Evolutionary conservation across 345 rosid species (phyloP), one percentile per base, ranked within the genome.

Genomic region (Eucalyptus sideroxylon): DNA sequence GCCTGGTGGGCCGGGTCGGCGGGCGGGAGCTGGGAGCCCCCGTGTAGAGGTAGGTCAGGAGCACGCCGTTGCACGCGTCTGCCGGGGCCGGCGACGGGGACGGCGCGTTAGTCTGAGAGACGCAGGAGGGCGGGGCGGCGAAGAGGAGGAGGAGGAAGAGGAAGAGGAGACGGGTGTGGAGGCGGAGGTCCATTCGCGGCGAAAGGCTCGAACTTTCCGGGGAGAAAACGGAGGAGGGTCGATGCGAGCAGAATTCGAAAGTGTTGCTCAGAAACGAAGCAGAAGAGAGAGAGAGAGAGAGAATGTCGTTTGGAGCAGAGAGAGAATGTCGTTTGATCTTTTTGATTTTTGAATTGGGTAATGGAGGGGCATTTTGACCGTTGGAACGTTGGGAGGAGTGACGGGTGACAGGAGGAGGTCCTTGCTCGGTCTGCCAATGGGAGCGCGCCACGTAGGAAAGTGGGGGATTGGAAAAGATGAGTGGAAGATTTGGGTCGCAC

Each of bases 21-120:
- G 12, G 99, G 99, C 86, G 93, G 95, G 12, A 98, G 91, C 93
- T 91, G 69, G 51, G 93, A 34, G 51, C 99, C 99, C 8, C 56
- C 3, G 51, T 55, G 92, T 94, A 92, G 24, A 90, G 88, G 90
- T 97, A 98, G 1, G 98, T 93, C 30, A 98, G 42, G 91, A 93
- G 95, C 2, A 98, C 89, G 34, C 97, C 99, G 89, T 95, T 95
- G 91, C 99, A 98, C 9, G 23, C 26, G 82, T 91, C 89, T 30
- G 95, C 88, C 24, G 95, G 94, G 3, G 96, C 77, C 11, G 93
- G 94, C 1, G 96, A 94, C 4, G 44, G 89, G 5, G 89, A 82
- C 42, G 88, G 95, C 4, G 97, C 86, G 9, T 6, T 14, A 15
- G 85, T 40, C 85, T 77, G 85, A 92, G 94, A 1, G 98, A 95